Base-by-base conservation (phyloP, 208 protist genomes). In the Trypanosomatidae sp. region DNA sequence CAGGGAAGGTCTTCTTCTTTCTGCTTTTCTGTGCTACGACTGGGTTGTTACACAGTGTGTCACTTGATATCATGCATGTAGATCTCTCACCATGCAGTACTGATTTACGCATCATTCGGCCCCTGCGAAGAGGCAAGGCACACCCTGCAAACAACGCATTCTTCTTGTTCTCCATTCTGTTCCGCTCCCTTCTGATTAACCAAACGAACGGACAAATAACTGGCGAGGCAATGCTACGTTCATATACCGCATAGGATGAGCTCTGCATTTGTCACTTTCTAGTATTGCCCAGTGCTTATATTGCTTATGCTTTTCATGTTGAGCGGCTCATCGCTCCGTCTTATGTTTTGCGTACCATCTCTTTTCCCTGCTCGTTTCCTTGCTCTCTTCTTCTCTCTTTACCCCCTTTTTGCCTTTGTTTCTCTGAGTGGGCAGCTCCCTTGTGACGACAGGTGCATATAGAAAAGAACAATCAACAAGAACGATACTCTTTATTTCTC, bases 331-430 rank as follows among this genome's bases (percentile, higher is more conserved):
- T 28, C 46, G 17, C 46, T 39, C 13, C 28, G 19, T 62, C 9
- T 62, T 59, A 43, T 47, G 17, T 44, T 53, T 41, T 64, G 69
- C 62, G 33, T 60, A 19, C 9, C 50, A n/a, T 50, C 56, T n/a
- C 60, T 73, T 52, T 73, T 70, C 60, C 60, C 22, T 62, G 53
- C 55, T 44, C 19, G n/a, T 43, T 25, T 41, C 28, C 22, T 25
- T n/a, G 68, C 22, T 17, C 46, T 75, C 30, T 64, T 7, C 33
- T 39, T 19, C 9, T 13, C 17, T 25, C n/a, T 64, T 22, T 44
- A 19, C 36, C 33, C 12, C 13, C 25, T 25, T 64, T n/a, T 64
- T 43, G 19, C 15, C 17, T n/a, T 7, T 62, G 41, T 25, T 9
- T 13, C 56, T 39, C 56, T 30, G 59, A 22, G 17, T 22, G 59